phyloP scores from a whole-genome alignment of 1,284 basidiomycete genomes.

The Austroboletus niveus region DNA sequence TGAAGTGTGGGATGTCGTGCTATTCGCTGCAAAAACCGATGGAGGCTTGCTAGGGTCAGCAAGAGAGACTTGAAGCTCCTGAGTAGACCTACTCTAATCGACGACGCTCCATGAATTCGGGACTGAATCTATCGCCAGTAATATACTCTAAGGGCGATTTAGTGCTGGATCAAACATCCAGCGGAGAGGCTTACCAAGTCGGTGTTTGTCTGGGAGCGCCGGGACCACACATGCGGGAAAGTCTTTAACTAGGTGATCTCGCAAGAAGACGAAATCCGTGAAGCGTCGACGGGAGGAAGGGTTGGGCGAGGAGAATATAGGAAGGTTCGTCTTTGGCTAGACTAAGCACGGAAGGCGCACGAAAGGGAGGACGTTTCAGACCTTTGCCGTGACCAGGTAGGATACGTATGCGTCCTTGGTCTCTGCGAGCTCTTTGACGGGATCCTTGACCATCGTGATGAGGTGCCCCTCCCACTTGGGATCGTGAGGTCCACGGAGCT shows the following conservation, averaged over 20 bases:
- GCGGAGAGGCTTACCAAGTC: slow-evolving; percentile 66
- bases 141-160: slow-evolving; percentile 74
- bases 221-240: slow-evolving; percentile 98
- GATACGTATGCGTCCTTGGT: slow-evolving; percentile 97
- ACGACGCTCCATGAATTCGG: slow-evolving; percentile 94
- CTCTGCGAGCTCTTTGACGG: slow-evolving; percentile 92
- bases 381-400: slow-evolving; percentile 89
- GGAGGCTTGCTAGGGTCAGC: slow-evolving; percentile 57
- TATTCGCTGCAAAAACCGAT: slow-evolving; percentile 90
- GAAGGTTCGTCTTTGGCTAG: slow-evolving; percentile 66
- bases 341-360: slow-evolving; percentile 7
- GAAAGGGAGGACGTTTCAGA: slow-evolving; percentile 34
- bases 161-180: slow-evolving; percentile 1
- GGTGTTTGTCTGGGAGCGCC: slow-evolving; percentile 94
- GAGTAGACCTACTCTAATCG: slow-evolving; percentile 68
- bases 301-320: slow-evolving; percentile 73
- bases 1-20: slow-evolving; percentile 94
- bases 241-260: slow-evolving; percentile 85
- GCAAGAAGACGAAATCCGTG: slow-evolving; percentile 95
- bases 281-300: slow-evolving; percentile 85
- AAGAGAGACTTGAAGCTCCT: slow-evolving; percentile 2
- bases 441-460: slow-evolving; percentile 84
- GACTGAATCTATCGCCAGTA: slow-evolving; percentile 94
- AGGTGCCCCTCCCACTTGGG: slow-evolving; percentile 91
- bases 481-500: slow-evolving; percentile 61